Percentiles rank a stretch among this genome's conserved stretches.
phyloP scores from a whole-genome alignment of 129 eudicot genomes.

The Flaveria linearis region DNA sequence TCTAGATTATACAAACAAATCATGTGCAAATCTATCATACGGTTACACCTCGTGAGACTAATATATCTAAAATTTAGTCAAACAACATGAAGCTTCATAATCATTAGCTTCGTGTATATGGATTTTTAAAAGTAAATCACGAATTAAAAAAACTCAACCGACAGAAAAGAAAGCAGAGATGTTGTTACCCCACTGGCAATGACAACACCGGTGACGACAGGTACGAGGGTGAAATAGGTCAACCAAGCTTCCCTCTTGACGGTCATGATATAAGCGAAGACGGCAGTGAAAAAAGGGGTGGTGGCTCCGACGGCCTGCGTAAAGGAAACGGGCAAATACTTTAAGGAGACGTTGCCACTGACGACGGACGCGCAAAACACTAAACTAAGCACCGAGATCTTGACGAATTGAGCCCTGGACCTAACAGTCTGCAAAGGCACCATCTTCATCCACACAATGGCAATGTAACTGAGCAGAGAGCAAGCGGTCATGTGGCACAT shows the following conservation, averaged over 20 bases:
- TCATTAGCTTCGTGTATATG: too few species aligned
- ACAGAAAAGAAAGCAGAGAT: too few species aligned
- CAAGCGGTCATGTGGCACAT: not conserved
- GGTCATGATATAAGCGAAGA: not conserved
- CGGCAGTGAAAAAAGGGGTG: not conserved
- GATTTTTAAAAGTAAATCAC: too few species aligned
- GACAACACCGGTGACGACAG: not conserved
- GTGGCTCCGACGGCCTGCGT: not conserved
- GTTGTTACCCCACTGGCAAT: not conserved
- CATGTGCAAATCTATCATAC: not conserved
- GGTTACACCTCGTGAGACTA: not conserved
- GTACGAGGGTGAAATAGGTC: not conserved
- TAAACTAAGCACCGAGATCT: not conserved
- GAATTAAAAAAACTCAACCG: too few species aligned
- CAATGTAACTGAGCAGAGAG: not conserved
- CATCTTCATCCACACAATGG: not conserved
- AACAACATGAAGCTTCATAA: too few species aligned
- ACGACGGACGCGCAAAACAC: not conserved
- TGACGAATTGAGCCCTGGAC: not conserved
- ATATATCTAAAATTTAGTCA: too few species aligned
- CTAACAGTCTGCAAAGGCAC: not conserved
- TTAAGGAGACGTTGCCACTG: not conserved
- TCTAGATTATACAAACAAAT: not conserved
- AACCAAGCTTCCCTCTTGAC: constrained; percentile 9
- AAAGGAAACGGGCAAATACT: not conserved